Evolutionary conservation across 495 filamentous ascomycete species (phyloP).

Genomic region (Tetracladium setigerum): DNA sequence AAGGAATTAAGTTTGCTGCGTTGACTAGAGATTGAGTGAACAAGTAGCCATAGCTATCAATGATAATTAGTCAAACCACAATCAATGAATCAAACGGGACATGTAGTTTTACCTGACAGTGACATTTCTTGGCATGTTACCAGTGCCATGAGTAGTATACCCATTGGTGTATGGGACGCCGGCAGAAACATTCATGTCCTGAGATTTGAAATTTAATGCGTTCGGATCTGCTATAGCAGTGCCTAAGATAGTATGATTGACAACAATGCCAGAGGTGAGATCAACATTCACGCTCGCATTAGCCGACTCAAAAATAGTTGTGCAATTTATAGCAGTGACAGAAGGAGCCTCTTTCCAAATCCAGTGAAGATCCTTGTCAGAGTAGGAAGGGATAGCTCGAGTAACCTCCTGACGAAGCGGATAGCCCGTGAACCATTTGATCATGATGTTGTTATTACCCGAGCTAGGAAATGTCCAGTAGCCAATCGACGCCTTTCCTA

Average conservation of each 20-base stretch:
- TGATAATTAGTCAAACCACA: conserved; percentile 3
- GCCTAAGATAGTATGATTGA: conserved; percentile 20
- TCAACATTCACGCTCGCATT: conserved; percentile 26
- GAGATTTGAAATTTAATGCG: conserved; percentile 25
- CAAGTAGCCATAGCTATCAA: conserved; percentile 27
- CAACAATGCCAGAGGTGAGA: conserved; percentile 23
- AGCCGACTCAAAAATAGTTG: conserved; percentile 27
- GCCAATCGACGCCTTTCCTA: conserved; percentile 18
- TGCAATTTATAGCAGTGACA: conserved; percentile 26
- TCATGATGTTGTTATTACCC: conserved; percentile 25
- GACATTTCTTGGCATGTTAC: conserved; percentile 2
- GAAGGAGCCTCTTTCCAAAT: conserved; percentile 20
- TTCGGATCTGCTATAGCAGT: conserved; percentile 9
- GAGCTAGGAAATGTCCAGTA: conserved; percentile 20
- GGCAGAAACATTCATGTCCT: conserved; percentile 5
- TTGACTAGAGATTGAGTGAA: conserved; percentile 26
- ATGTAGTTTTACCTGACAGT: conserved; percentile 8
- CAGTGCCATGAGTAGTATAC: neutral
- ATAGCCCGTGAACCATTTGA: conserved; percentile 27
- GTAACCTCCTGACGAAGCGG: conserved; percentile 8
- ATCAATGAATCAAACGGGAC: neutral
- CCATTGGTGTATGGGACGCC: conserved; percentile 8
- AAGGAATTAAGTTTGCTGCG: conserved; percentile 20
- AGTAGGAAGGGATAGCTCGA: neutral
- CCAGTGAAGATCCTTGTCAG: conserved; percentile 9